Evolutionary conservation across 805 yeast species (phyloP).

Genomic region (Grigorovia yakushimaensis): DNA sequence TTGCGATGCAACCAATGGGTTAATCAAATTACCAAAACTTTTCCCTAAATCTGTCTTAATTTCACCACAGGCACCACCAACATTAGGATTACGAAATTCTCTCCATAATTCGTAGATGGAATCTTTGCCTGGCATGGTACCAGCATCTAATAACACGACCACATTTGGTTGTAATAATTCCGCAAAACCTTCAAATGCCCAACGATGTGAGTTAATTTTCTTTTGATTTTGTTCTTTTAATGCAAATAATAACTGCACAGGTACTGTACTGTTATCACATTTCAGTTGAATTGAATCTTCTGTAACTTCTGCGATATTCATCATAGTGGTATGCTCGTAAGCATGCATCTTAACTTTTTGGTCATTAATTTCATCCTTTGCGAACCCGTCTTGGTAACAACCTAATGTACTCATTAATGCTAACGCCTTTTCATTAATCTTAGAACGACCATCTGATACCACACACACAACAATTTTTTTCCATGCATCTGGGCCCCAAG

Average conservation of each 20-base stretch:
- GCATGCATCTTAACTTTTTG: conserved; percentile 75
- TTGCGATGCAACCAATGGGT: conserved; percentile 92
- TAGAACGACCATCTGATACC: conserved; percentile 86
- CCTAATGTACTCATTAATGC: conserved; percentile 82
- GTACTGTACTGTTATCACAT: conserved; percentile 44
- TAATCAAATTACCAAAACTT: conserved; percentile 43
- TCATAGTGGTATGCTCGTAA: conserved; percentile 88
- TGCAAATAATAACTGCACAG: conserved; percentile 83
- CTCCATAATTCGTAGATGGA: conserved; percentile 87
- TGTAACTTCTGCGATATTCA: conserved; percentile 63
- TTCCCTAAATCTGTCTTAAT: conserved; percentile 78
- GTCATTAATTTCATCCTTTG: conserved; percentile 81
- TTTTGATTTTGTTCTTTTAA: conserved; percentile 81
- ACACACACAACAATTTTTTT: conserved; percentile 83
- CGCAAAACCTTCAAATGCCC: conserved; percentile 93
- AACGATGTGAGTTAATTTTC: conserved; percentile 90
- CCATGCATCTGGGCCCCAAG: conserved; percentile 97
- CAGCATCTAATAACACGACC: conserved; percentile 82
- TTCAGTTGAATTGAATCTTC: conserved; percentile 53
- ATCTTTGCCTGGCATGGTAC: conserved; percentile 80
- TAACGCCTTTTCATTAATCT: conserved; percentile 67
- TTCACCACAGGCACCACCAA: conserved; percentile 98
- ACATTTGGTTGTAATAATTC: conserved; percentile 74
- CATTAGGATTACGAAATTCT: conserved; percentile 64
- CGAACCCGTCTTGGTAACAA: conserved; percentile 90